Evolutionary conservation across 2,329 filamentous ascomycete species (phyloP).

Genomic region (Chaetomiaceae sp.): DNA sequence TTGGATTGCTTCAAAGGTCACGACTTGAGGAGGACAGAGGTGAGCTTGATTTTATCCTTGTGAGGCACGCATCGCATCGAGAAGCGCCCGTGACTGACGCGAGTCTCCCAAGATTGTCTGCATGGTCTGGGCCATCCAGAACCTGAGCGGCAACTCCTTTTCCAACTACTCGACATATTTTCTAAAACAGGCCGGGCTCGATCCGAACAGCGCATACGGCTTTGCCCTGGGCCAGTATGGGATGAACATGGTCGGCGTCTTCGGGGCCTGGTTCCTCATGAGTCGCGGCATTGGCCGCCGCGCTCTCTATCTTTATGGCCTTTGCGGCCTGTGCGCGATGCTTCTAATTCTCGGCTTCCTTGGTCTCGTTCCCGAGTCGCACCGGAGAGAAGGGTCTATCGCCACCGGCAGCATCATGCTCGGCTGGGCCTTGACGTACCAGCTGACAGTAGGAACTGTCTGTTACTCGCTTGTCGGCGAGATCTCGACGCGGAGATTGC

Average conservation of each 20-base stretch:
- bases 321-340: conserved; percentile 68
- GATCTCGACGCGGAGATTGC: conserved; percentile 71
- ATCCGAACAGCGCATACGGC: conserved; percentile 46
- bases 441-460: conserved; percentile 81
- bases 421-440: conserved; percentile 74
- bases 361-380: conserved; percentile 59
- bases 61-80: neutral
- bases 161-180: conserved; percentile 62
- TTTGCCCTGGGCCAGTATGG: conserved; percentile 60
- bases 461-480: conserved; percentile 86
- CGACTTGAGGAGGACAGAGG: conserved; percentile 70
- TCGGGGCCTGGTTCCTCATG: conserved; percentile 79
- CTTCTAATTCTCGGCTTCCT: conserved; percentile 80
- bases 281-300: conserved; percentile 67
- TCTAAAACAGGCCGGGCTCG: conserved; percentile 53
- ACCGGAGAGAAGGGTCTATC: conserved; percentile 57
- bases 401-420: conserved; percentile 85
- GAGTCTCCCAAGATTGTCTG: conserved; percentile 44
- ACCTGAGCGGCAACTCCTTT: conserved; percentile 57
- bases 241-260: conserved; percentile 73
- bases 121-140: conserved; percentile 59
- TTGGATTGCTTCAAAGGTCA: conserved; percentile 77
- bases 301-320: conserved; percentile 67
- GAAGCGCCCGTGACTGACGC: conserved; percentile 20
- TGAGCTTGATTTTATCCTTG: neutral